Conservation (phyloP, 2,329 filamentous ascomycete genomes). For the Fusarium coffeatum region DNA sequence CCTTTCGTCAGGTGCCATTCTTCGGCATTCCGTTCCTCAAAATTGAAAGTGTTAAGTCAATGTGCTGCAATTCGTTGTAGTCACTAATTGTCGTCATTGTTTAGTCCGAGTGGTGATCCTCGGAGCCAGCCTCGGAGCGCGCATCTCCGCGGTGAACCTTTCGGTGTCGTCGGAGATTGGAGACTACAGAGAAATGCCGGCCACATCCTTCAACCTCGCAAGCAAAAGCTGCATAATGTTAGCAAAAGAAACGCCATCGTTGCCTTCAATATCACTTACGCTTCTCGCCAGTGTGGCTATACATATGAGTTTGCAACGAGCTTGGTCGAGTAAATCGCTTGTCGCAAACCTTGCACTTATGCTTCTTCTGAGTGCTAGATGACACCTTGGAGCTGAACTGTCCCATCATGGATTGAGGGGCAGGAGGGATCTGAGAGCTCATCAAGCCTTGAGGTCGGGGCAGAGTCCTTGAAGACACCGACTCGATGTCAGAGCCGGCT, state of each 20-base stretch:
- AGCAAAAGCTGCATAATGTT: conserved; percentile 75
- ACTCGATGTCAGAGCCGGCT: conserved; percentile 85
- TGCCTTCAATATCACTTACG: conserved; percentile 63
- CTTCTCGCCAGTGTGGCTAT: conserved; percentile 98
- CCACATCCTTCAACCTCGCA: conserved; percentile 96
- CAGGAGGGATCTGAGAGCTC: conserved; percentile 76
- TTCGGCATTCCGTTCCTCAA: conserved; percentile 2
- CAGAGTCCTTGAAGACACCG: conserved; percentile 82
- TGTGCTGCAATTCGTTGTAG: background rate
- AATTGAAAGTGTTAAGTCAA: conserved; percentile 22
- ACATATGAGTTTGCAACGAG: conserved; percentile 97
- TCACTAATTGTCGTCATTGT: background rate
- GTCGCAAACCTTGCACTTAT: conserved; percentile 99
- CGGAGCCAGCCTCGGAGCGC: conserved; percentile 71
- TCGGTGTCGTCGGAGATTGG: conserved; percentile 91
- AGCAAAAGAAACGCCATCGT: conserved; percentile 2
- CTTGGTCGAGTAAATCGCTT: conserved; percentile 96
- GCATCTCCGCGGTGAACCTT: conserved; percentile 87
- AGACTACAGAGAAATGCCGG: conserved; percentile 96
- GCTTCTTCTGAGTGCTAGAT: conserved; percentile 97
- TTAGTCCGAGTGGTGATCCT: conserved; percentile 71
- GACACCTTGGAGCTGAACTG: conserved; percentile 98
- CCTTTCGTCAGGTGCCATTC: conserved; percentile 11
- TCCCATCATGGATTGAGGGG: conserved; percentile 97
- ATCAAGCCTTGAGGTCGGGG: conserved; percentile 77